Base-by-base conservation (phyloP, 805 yeast species). In the Priceomyces carsonii region DNA sequence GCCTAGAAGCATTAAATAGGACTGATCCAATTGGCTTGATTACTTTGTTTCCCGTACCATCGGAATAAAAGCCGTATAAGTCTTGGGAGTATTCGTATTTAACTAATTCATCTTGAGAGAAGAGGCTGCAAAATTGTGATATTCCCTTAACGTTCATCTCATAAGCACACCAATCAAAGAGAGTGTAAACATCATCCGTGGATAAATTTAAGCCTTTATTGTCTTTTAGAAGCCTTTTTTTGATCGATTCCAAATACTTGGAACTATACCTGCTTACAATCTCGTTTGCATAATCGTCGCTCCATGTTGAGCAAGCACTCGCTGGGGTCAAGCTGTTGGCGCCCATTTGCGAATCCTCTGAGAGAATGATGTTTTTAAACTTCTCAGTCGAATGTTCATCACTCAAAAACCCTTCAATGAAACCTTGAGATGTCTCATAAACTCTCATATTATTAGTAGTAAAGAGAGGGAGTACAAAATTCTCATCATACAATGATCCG, bases 151-250 rank as follows among this genome's bases (percentile, higher is more conserved):
- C 82, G 38, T 83, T 84, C 28, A 82, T 59, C 55, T 85, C 93
- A 53, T 71, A 85, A 3, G 85, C 86, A 58, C 93, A 85, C 59
- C 79, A 71, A 6, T 69, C 64, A 48, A 81, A 77, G 42, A 83
- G 45, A 15, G 53, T 58, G 29, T 49, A 55, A 15, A 77, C 73
- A 45, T 85, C 90, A 18, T 53, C 48, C 3, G 66, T 50, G 2
- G 76, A 68, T 32, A 83, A 40, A 42, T 72, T 61, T 44, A 66
- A 63, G 4, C 75, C 79, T 4, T 76, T 74, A 32, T 84, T 75
- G 27, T 70, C 63, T 33, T 53, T 50, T 48, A 75, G 75, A 27
- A 83, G 57, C 43, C 90, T 69, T 10, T 51, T 50, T 7, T 79
- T 72, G 12, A 85, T 85, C 12, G 58, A 58, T 5, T 51, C 43